Evolutionary conservation across 1,139 yeast genomes (phyloP).

Genomic region (Protomyces pachydermus): DNA sequence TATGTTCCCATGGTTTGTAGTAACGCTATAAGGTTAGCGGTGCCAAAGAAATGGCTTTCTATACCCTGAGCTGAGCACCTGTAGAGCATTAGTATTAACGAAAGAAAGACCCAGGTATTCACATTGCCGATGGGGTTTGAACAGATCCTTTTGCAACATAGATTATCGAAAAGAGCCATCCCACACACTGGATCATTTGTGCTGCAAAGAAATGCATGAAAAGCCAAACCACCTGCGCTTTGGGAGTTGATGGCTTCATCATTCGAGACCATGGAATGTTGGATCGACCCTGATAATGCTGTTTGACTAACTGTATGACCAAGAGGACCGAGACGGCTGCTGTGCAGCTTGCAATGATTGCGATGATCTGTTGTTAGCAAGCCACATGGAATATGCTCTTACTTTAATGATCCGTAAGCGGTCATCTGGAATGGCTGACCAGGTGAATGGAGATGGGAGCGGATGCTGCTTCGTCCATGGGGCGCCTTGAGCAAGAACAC

Average conservation of each 20-base stretch:
- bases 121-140: neutral
- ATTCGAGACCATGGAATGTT: neutral
- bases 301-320: neutral
- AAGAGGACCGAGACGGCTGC: neutral
- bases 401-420: neutral
- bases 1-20: neutral
- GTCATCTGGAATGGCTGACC: neutral
- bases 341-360: neutral
- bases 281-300: neutral
- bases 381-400: neutral
- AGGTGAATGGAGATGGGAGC: neutral
- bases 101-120: no score
- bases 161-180: neutral
- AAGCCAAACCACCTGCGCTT: neutral
- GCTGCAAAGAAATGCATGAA: neutral
- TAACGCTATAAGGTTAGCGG: neutral
- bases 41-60: no score
- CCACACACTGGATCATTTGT: neutral
- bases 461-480: neutral
- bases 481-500: no score
- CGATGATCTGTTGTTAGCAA: neutral
- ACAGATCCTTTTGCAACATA: neutral
- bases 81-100: no score
- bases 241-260: neutral
- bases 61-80: no score